Evolutionary conservation across 768 basidiomycete genomes (phyloP), one percentile per base, ranked within the genome.

Genomic region (Rickenella mellea): DNA sequence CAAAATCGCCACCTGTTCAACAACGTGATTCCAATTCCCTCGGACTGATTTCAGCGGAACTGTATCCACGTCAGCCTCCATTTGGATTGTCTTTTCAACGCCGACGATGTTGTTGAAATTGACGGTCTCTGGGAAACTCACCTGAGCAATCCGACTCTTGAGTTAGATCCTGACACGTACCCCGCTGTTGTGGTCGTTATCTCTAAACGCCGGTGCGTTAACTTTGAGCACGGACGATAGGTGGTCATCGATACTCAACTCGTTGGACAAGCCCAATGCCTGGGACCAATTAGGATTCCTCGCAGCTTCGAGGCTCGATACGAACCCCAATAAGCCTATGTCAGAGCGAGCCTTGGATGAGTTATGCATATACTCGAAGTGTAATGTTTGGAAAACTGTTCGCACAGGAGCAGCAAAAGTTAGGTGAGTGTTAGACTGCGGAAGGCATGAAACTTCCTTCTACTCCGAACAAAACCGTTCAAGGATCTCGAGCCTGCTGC

Each of bases 361-460:
- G 4, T 59, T 78, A 10, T 55, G 73, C 2, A 39, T 53, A 0
- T 48, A n/a, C n/a, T n/a, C n/a, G n/a, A n/a, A 51, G 11, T 62
- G 51, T 1, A 53, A 63, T 24, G 61, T 81, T n/a, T 85, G 82
- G 83, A n/a, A 39, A 46, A 0, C 67, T 81, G 67, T 76, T 76
- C 3, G 32, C 31, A 4, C 6, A 24, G 1, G 83, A 85, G 50
- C 69, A 82, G 2, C 32, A 50, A 8, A 51, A 45, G 2, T 54
- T 83, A 0, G 58, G 71, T 38, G 39, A 48, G 0, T 65, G 58
- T 36, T 84, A 78, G 81, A 59, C 63, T 6, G 57, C 65, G 3
- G 55, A 66, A 42, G 63, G 70, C 22, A 64, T 71, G 6, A n/a
- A n/a, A 39, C 50, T 2, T 48, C 62, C 22, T 60, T 65, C 17